Evolutionary conservation across 495 filamentous ascomycete genomes (phyloP).

Genomic region (Lentithecium fluviatile): DNA sequence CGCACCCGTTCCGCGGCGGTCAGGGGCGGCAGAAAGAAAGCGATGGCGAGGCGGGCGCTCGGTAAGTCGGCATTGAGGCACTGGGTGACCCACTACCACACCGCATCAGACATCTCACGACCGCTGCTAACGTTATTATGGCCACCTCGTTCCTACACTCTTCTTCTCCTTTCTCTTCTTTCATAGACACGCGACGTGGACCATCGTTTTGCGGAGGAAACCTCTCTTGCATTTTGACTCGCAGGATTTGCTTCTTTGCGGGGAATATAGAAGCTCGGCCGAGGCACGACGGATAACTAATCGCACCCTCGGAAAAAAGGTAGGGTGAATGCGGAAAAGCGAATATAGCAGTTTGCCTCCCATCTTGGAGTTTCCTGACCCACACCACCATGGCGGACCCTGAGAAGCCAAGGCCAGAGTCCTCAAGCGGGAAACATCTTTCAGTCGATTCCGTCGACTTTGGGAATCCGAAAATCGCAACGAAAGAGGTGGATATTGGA

Average conservation of each 20-base stretch:
- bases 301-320: neutral
- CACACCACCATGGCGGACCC: conserved; percentile 13
- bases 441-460: neutral
- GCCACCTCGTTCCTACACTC: no score
- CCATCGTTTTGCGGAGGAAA: no score
- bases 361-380: neutral
- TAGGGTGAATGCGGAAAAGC: no score
- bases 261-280: no score
- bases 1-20: conserved; percentile 3
- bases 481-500: conserved; percentile 28
- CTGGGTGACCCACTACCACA: no score
- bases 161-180: no score
- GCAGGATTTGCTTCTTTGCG: no score
- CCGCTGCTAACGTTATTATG: no score
- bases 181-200: no score
- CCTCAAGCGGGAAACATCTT: neutral
- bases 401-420: conserved; percentile 7
- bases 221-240: no score
- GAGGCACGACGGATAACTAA: neutral
- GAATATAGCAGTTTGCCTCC: neutral
- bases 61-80: conserved; percentile 1
- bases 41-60: neutral
- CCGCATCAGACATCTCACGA: no score
- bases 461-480: neutral
- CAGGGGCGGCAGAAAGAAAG: conserved; percentile 5